Conservation (phyloP, 495 filamentous ascomycete genomes). For the Hyaloscypha hepaticicola region DNA sequence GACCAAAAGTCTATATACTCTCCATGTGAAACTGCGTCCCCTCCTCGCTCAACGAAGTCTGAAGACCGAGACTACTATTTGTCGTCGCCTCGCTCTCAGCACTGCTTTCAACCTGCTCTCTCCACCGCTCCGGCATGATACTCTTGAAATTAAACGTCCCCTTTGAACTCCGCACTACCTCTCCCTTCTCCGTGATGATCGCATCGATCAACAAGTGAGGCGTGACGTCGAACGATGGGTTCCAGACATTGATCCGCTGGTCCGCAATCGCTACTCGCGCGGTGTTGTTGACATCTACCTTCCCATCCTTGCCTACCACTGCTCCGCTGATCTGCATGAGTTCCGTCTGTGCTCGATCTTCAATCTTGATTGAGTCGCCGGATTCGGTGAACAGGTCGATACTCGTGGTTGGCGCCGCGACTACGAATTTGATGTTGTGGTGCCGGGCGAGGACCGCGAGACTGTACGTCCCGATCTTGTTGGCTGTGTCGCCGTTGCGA, state of each 20-base stretch:
- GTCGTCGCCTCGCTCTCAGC: slow-evolving; percentile 6
- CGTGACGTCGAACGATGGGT: slow-evolving; percentile 95
- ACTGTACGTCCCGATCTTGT: slow-evolving; percentile 96
- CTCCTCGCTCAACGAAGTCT: slow-evolving; percentile 14
- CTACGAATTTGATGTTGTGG: slow-evolving; percentile 90
- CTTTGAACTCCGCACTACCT: slow-evolving; percentile 71
- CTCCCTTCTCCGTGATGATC: slow-evolving; percentile 89
- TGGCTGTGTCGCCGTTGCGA: slow-evolving; percentile 95
- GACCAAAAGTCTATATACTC: not conserved
- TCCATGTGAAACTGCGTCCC: slow-evolving; percentile 30
- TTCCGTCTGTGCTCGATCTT: slow-evolving; percentile 77
- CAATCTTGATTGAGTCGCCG: slow-evolving; percentile 79
- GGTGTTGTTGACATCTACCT: slow-evolving; percentile 50
- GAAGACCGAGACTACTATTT: not conserved
- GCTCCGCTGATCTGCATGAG: slow-evolving; percentile 78
- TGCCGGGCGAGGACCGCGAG: slow-evolving; percentile 82
- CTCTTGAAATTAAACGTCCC: slow-evolving; percentile 70
- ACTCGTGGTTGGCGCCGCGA: slow-evolving; percentile 91
- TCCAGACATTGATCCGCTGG: slow-evolving; percentile 82
- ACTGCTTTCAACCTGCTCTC: slow-evolving; percentile 18
- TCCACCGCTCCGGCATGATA: slow-evolving; percentile 53
- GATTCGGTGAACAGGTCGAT: slow-evolving; percentile 80
- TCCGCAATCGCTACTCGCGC: slow-evolving; percentile 79
- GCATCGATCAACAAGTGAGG: slow-evolving; percentile 85
- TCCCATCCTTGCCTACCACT: slow-evolving; percentile 48